Percentiles rank a stretch among this genome's conserved stretches.
phyloP scores from a whole-genome alignment of 208 protist genomes.

The Leishmania braziliensis region DNA sequence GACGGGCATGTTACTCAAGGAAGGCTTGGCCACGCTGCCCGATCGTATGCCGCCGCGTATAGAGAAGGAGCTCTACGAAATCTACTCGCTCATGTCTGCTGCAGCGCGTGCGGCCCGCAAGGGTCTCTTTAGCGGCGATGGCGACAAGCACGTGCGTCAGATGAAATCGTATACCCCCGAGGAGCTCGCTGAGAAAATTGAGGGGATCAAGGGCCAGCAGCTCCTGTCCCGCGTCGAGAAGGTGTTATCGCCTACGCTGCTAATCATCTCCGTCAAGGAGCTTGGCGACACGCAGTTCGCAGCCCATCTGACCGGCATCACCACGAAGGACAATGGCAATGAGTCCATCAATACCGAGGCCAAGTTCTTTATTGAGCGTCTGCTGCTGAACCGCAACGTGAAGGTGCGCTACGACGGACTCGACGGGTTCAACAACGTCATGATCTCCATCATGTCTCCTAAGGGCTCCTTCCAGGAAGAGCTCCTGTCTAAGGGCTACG shows the following conservation, averaged over 20 bases:
- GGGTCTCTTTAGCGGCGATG: slow-evolving; percentile 72
- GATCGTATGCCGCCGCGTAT: slow-evolving; percentile 58
- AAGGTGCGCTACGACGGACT: slow-evolving; percentile 76
- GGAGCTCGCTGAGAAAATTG: slow-evolving; percentile 44
- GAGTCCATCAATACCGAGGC: slow-evolving; percentile 42
- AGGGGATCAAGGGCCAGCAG: slow-evolving; percentile 55
- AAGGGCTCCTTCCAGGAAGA: slow-evolving; percentile 89
- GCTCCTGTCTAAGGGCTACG: slow-evolving; percentile 78
- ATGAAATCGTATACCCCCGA: slow-evolving; percentile 54
- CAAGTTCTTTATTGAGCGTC: slow-evolving; percentile 77
- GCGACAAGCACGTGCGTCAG: slow-evolving; percentile 58
- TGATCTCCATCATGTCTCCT: slow-evolving; percentile 77
- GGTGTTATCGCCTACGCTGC: slow-evolving; percentile 56
- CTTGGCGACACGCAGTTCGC: slow-evolving; percentile 68
- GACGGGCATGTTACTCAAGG: slow-evolving; percentile 66
- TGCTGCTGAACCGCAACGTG: slow-evolving; percentile 86
- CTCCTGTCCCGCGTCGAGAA: slow-evolving; percentile 79
- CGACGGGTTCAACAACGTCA: slow-evolving; percentile 77
- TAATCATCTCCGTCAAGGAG: slow-evolving; percentile 54
- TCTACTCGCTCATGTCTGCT: slow-evolving; percentile 56
- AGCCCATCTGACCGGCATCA: slow-evolving; percentile 81
- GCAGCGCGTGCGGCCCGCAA: slow-evolving; percentile 56
- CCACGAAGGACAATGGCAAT: slow-evolving; percentile 59
- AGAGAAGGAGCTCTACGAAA: slow-evolving; percentile 71
- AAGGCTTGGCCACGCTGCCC: slow-evolving; percentile 70